phyloP scores from a whole-genome alignment of 2,329 filamentous ascomycete genomes.

The Blastomyces emzantsi region DNA sequence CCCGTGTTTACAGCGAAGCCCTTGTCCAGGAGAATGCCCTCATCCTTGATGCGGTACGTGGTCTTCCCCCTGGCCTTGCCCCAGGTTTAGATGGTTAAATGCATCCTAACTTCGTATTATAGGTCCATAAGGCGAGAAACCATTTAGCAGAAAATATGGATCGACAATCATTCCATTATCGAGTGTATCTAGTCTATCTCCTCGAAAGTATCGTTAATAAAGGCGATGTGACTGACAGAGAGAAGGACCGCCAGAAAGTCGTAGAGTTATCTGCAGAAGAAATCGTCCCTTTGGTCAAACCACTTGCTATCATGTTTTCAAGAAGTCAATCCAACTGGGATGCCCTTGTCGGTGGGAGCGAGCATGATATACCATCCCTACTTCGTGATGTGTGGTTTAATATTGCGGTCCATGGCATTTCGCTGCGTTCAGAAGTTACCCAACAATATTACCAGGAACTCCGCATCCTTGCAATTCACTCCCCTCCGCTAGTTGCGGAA shows the following conservation, averaged over 20 bases:
- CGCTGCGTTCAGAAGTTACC: conserved; percentile 61
- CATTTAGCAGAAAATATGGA: conserved; percentile 62
- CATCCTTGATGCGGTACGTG: conserved; percentile 61
- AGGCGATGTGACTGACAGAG: conserved; percentile 70
- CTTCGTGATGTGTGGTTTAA: conserved; percentile 97
- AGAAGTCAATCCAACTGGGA: conserved; percentile 20
- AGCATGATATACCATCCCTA: conserved; percentile 58
- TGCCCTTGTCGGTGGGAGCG: conserved; percentile 24
- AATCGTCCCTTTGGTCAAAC: conserved; percentile 78
- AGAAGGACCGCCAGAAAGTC: conserved; percentile 66
- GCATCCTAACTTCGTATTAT: conserved; percentile 2
- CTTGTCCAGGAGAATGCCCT: conserved; percentile 58
- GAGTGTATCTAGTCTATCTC: conserved; percentile 73
- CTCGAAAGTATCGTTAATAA: conserved; percentile 83
- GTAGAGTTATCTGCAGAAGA: conserved; percentile 74
- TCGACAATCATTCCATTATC: conserved; percentile 64
- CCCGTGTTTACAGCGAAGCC: conserved; percentile 63
- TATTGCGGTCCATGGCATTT: conserved; percentile 87
- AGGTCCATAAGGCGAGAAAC: conserved; percentile 69
- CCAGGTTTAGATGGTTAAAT: not conserved
- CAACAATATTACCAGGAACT: conserved; percentile 68
- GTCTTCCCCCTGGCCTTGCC: not conserved
- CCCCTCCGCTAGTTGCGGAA: conserved; percentile 76
- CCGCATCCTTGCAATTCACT: conserved; percentile 75
- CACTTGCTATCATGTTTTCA: conserved; percentile 77